Evolutionary conservation across 768 basidiomycete genomes (phyloP).

Genomic region (Pleurotus eryngii): DNA sequence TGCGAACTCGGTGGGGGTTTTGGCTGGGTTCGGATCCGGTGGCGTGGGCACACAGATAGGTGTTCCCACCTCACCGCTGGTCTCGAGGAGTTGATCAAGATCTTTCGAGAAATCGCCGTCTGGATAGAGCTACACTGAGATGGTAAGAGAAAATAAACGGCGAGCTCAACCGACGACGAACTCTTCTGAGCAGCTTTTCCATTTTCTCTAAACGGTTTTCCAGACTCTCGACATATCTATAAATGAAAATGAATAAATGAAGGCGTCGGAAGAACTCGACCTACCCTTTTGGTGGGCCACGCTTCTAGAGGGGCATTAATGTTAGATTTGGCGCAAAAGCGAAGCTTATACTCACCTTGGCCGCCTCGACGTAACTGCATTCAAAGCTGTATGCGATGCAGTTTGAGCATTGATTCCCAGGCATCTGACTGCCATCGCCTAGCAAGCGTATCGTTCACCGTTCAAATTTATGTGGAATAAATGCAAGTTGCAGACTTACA

Average conservation of each 20-base stretch:
- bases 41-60: neutral
- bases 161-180: conserved; percentile 18
- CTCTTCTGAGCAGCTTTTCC: conserved; percentile 57
- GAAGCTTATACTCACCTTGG: conserved; percentile 47
- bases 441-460: conserved; percentile 12
- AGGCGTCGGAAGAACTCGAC: conserved; percentile 11
- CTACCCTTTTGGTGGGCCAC: conserved; percentile 64
- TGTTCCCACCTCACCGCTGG: neutral
- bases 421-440: conserved; percentile 71
- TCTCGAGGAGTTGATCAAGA: conserved; percentile 31
- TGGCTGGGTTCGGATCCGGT: neutral
- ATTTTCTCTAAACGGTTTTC: conserved; percentile 63
- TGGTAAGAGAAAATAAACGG: conserved; percentile 6
- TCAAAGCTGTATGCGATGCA: conserved; percentile 55
- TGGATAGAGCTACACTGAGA: conserved; percentile 41
- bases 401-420: conserved; percentile 59
- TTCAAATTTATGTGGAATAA: neutral
- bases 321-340: neutral
- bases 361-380: conserved; percentile 67
- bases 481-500: conserved; percentile 26
- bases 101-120: conserved; percentile 62
- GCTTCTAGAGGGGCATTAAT: conserved; percentile 28
- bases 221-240: conserved; percentile 59
- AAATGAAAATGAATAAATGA: neutral
- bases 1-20: neutral